Percentiles rank a stretch among this genome's conserved stretches.
Evolutionary conservation across 2,329 filamentous ascomycete genomes (phyloP).

Genomic region (Torrubiella hemipterigena): DNA sequence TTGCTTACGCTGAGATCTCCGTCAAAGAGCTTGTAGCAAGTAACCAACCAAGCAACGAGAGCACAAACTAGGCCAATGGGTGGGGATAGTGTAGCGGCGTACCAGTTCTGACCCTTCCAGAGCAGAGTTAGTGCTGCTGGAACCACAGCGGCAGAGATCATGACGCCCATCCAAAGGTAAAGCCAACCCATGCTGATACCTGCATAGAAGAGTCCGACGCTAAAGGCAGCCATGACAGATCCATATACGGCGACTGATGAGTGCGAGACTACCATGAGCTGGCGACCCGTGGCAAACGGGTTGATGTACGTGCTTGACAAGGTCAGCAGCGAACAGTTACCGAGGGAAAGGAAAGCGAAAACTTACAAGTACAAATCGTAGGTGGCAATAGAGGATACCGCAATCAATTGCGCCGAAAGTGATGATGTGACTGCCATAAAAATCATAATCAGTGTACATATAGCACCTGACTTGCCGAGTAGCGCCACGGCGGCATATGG

Average conservation of each 20-base stretch:
- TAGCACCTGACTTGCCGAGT: slow-evolving; percentile 69
- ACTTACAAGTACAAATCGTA: slow-evolving; percentile 83
- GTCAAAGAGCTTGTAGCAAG: slow-evolving; percentile 56
- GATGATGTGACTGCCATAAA: slow-evolving; percentile 88
- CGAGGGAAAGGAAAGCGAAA: too few relatives aligned
- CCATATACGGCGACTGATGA: slow-evolving; percentile 59
- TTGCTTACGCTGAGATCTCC: neutral
- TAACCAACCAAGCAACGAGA: slow-evolving; percentile 65
- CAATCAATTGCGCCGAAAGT: slow-evolving; percentile 72
- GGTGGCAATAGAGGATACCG: slow-evolving; percentile 75
- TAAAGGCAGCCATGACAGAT: slow-evolving; percentile 65
- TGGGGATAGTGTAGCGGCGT: slow-evolving; percentile 56
- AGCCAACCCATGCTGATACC: slow-evolving; percentile 81
- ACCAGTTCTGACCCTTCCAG: slow-evolving; percentile 69
- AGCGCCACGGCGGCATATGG: slow-evolving; percentile 77
- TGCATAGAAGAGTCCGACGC: slow-evolving; percentile 60
- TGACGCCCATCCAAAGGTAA: slow-evolving; percentile 83
- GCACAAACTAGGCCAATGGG: slow-evolving; percentile 54
- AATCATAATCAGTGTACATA: slow-evolving; percentile 65
- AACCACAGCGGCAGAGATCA: slow-evolving; percentile 76
- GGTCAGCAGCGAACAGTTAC: too few relatives aligned
- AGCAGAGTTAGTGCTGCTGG: slow-evolving; percentile 70
- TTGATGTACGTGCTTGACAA: slow-evolving; percentile 86
- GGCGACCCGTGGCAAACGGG: slow-evolving; percentile 59
- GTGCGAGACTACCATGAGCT: slow-evolving; percentile 72